phyloP scores from a whole-genome alignment of 768 basidiomycete species.

The Suillus tomentosus region DNA sequence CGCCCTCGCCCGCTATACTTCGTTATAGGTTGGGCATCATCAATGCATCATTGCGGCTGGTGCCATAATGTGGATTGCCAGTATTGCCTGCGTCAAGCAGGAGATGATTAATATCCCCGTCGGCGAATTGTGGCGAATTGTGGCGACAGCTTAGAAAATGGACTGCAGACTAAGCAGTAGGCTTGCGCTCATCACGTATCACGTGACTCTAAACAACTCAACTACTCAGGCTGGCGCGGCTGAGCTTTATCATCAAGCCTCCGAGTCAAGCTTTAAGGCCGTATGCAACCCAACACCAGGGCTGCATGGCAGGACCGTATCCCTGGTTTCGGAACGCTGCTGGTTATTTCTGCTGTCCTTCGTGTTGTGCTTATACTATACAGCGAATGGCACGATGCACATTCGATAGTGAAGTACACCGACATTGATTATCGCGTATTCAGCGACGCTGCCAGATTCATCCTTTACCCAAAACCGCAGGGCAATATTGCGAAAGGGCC shows the following conservation, averaged over 20 bases:
- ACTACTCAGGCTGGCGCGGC: too few relatives aligned
- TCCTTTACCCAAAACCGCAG: slow-evolving; percentile 48
- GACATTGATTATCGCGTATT: slow-evolving; percentile 97
- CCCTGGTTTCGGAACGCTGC: slow-evolving; percentile 50
- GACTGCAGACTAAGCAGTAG: too few relatives aligned
- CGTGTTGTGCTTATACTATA: slow-evolving; percentile 76
- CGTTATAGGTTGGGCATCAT: too few relatives aligned
- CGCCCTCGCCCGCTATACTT: too few relatives aligned
- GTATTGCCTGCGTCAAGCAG: not conserved
- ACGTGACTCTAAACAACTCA: too few relatives aligned
- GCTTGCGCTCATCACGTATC: too few relatives aligned
- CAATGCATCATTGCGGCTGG: not conserved
- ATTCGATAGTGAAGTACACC: slow-evolving; percentile 90
- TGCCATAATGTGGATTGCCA: not conserved
- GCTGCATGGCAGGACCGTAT: slow-evolving; percentile 15
- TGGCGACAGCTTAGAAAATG: not conserved
- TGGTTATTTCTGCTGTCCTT: slow-evolving; percentile 57
- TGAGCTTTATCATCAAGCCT: too few relatives aligned
- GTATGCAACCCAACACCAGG: not conserved
- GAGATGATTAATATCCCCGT: not conserved
- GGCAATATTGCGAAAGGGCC: slow-evolving; percentile 65
- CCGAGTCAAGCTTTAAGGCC: not conserved
- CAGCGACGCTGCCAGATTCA: slow-evolving; percentile 82
- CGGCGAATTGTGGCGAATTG: not conserved
- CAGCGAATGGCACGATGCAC: slow-evolving; percentile 88